A percentile compares a stretch with the other conserved stretches of the same genome.
phyloP scores from a whole-genome alignment of 805 yeast genomes.

The Pichia deserticola region DNA sequence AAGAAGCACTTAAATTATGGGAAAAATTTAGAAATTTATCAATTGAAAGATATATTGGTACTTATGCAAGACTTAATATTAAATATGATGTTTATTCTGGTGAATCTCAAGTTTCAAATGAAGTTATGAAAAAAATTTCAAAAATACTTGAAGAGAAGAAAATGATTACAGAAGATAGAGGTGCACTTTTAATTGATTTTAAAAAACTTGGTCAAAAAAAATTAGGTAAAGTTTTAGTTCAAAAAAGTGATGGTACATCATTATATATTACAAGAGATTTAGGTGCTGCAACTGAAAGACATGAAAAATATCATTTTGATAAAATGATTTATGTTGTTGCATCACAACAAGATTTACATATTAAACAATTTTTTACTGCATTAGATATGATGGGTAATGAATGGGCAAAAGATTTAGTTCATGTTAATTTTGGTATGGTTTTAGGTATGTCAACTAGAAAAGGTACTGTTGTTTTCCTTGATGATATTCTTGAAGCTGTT shows the following conservation, averaged over 20 bases:
- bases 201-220: slow-evolving; percentile 74
- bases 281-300: slow-evolving; percentile 92
- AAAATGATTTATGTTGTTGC: slow-evolving; percentile 96
- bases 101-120: slow-evolving; percentile 85
- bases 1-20: slow-evolving; percentile 72
- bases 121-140: slow-evolving; percentile 59
- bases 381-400: slow-evolving; percentile 82
- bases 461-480: slow-evolving; percentile 98
- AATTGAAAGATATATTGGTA: slow-evolving; percentile 74
- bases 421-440: slow-evolving; percentile 95
- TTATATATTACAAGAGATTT: slow-evolving; percentile 92
- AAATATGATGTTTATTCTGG: slow-evolving; percentile 86
- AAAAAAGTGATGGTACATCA: slow-evolving; percentile 93
- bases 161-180: slow-evolving; percentile 77
- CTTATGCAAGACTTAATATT: slow-evolving; percentile 90
- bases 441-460: slow-evolving; percentile 97
- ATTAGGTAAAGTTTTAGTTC: slow-evolving; percentile 85
- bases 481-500: slow-evolving; percentile 87
- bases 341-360: slow-evolving; percentile 90
- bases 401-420: slow-evolving; percentile 74
- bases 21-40: slow-evolving; percentile 82
- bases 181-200: slow-evolving; percentile 84
- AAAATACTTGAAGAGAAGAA: slow-evolving; percentile 57
- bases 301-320: slow-evolving; percentile 77
- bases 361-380: slow-evolving; percentile 90